phyloP scores from a whole-genome alignment of 441 rosid genomes.

The Biscutella auriculata region DNA sequence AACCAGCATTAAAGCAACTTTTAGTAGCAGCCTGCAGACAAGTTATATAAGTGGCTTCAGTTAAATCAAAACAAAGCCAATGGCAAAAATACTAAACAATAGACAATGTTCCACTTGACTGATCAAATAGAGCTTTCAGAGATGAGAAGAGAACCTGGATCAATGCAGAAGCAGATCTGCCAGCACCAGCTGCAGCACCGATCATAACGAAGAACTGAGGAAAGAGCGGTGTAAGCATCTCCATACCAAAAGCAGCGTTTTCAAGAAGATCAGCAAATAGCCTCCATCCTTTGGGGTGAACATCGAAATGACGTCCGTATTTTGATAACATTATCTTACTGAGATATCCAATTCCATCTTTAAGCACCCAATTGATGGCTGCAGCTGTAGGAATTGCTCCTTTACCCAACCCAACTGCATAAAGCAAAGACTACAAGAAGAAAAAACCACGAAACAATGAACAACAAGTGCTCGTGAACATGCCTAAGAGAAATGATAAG shows the following conservation, averaged over 20 bases:
- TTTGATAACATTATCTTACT: constrained; percentile 83
- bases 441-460: neutral
- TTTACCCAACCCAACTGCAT: constrained; percentile 92
- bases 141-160: constrained; percentile 43
- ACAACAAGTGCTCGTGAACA: constrained; percentile 2
- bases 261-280: constrained; percentile 91
- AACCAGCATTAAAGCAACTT: constrained; percentile 95
- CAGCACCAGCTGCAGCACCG: constrained; percentile 90
- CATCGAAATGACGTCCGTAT: constrained; percentile 93
- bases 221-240: constrained; percentile 83
- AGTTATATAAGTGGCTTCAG: too few species aligned
- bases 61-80: too few species aligned
- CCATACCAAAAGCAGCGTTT: constrained; percentile 84
- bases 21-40: constrained; percentile 69
- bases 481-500: constrained; percentile 3
- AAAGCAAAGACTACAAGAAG: constrained; percentile 65
- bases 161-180: constrained; percentile 86
- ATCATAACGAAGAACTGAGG: constrained; percentile 67
- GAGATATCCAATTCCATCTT: constrained; percentile 91
- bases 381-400: constrained; percentile 96
- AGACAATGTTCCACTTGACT: neutral
- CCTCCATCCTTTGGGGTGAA: constrained; percentile 94
- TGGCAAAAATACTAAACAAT: neutral
- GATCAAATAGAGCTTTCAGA: neutral
- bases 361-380: constrained; percentile 92